A percentile compares a stretch with the other conserved stretches of the same genome.
Evolutionary conservation across 345 rosid species (phyloP).

Genomic region (Rhizophora apiculata): DNA sequence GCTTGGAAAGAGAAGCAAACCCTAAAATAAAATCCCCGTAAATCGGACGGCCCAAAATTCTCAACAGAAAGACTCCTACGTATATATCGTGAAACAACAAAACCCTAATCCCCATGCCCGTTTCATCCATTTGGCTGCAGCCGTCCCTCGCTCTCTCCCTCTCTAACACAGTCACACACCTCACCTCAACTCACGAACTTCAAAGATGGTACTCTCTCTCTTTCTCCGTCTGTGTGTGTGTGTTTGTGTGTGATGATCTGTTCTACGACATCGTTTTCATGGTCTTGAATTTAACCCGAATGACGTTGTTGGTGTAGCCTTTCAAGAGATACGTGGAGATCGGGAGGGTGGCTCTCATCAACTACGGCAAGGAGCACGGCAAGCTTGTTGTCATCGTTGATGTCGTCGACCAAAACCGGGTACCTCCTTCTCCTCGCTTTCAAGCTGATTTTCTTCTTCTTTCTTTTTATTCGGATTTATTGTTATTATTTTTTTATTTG

Average conservation of each 20-base stretch:
- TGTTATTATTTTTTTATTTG: too few relatives aligned
- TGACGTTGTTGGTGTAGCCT: slow-evolving; percentile 33
- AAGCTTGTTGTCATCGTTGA: slow-evolving; percentile 88
- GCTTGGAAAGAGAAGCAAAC: neutral
- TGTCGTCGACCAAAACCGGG: slow-evolving; percentile 84
- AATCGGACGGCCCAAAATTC: slow-evolving; percentile 25
- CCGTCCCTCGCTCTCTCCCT: neutral
- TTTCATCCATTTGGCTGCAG: neutral
- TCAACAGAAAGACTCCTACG: neutral
- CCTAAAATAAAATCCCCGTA: slow-evolving; percentile 1
- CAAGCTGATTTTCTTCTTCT: neutral
- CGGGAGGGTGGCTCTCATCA: slow-evolving; percentile 81
- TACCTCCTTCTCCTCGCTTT: slow-evolving; percentile 3
- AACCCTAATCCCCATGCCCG: slow-evolving; percentile 13
- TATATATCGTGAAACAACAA: slow-evolving; percentile 13
- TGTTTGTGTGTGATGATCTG: too few relatives aligned
- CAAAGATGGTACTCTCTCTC: slow-evolving; percentile 34
- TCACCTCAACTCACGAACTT: neutral
- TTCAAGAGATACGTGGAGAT: slow-evolving; percentile 95
- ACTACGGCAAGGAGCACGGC: slow-evolving; percentile 82
- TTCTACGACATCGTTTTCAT: neutral
- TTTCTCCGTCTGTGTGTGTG: too few relatives aligned
- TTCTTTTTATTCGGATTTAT: neutral
- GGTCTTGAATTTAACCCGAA: neutral
- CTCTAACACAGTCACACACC: too few relatives aligned